Evolutionary conservation across 1,139 yeast genomes (phyloP).

Genomic region (Pichia sp.): DNA sequence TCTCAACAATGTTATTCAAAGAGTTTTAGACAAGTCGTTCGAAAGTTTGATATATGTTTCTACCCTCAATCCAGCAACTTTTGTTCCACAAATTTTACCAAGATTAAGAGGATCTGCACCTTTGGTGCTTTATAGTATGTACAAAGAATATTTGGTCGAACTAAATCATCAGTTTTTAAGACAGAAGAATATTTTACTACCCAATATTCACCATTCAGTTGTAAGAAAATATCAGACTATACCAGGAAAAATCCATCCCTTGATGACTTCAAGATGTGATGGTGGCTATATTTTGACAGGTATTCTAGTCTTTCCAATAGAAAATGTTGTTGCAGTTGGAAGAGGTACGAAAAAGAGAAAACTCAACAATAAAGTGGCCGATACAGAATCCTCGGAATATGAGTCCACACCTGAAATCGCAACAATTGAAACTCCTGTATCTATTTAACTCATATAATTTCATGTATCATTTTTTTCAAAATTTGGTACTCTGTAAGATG

Average conservation of each 20-base stretch:
- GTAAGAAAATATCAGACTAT: constrained; percentile 87
- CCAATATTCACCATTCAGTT: constrained; percentile 73
- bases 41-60: constrained; percentile 75
- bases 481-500: constrained; percentile 9
- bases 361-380: constrained; percentile 10
- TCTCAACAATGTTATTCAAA: constrained; percentile 46
- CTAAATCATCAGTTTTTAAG: constrained; percentile 58
- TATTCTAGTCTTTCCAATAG: constrained; percentile 69
- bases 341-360: constrained; percentile 36
- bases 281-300: constrained; percentile 88
- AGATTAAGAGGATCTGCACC: constrained; percentile 84
- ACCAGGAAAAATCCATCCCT: constrained; percentile 90
- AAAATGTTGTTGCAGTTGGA: constrained; percentile 49
- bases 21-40: constrained; percentile 46
- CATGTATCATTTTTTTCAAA: constrained; percentile 17
- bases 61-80: constrained; percentile 59
- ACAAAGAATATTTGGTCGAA: constrained; percentile 69
- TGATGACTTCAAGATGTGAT: constrained; percentile 88
- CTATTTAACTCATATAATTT: constrained; percentile 5
- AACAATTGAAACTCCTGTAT: constrained; percentile 1
- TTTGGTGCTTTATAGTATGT: constrained; percentile 71
- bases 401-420: background rate
- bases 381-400: background rate
- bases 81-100: constrained; percentile 56
- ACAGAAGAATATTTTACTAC: constrained; percentile 71